A percentile compares a stretch with the other conserved stretches of the same genome.
Conservation (phyloP, 164 flowering plant species). For the Vitis rupestris region DNA sequence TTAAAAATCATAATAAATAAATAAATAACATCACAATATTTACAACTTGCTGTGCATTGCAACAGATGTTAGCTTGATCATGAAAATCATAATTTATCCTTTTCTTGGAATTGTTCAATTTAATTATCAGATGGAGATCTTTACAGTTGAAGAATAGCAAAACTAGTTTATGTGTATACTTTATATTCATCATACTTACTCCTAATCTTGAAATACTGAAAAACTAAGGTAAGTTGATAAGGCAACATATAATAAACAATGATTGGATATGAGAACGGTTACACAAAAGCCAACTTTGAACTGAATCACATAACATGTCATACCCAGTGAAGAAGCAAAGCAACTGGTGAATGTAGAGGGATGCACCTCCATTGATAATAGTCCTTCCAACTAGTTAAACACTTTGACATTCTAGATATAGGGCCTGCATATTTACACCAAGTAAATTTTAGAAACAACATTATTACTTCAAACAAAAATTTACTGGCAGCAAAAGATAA, state of each 20-base stretch:
- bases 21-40: too few species aligned
- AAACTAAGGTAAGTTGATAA: background rate
- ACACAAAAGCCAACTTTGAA: background rate
- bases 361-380: constrained; percentile 90
- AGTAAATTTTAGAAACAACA: constrained; percentile 1
- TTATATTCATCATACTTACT: background rate
- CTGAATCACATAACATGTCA: constrained; percentile 7
- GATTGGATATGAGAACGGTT: background rate
- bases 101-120: background rate
- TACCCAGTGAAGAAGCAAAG: constrained; percentile 96
- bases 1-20: background rate
- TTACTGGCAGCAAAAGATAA: background rate
- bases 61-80: too few species aligned
- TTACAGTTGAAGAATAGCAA: background rate
- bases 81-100: background rate
- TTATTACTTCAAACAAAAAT: background rate
- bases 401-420: constrained; percentile 31
- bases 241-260: background rate
- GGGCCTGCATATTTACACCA: constrained; percentile 52
- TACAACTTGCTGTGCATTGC: too few species aligned
- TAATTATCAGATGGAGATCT: background rate
- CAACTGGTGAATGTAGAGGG: constrained; percentile 75
- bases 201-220: background rate
- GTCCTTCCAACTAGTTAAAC: constrained; percentile 62
- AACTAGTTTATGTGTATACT: background rate